phyloP scores from a whole-genome alignment of 2,329 filamentous ascomycete genomes.

The Penicillium sumatraense region DNA sequence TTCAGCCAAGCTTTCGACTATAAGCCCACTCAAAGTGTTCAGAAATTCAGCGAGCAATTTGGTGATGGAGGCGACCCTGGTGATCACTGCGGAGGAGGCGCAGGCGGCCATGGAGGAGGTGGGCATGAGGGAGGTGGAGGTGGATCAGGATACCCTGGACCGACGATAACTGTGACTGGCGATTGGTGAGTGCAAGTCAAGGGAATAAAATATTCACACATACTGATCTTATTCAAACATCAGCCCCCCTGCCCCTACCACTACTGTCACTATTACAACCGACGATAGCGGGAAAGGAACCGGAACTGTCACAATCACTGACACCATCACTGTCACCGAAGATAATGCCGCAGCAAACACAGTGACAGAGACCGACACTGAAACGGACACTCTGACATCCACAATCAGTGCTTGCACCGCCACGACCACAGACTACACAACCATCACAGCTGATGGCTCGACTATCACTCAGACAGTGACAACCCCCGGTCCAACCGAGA shows the following conservation, averaged over 20 bases:
- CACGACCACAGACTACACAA: constrained; percentile 4
- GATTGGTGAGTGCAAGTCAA: constrained; percentile 5
- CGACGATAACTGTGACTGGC: constrained; percentile 4
- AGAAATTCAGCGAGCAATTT: background rate
- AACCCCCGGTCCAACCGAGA: constrained; percentile 4
- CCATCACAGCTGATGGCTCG: constrained; percentile 1
- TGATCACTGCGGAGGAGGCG: background rate
- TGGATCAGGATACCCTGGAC: constrained; percentile 2
- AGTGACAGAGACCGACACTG: constrained; percentile 1
- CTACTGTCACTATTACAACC: constrained; percentile 12
- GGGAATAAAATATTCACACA: background rate
- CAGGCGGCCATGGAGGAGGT: background rate
- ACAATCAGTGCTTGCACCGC: constrained; percentile 6
- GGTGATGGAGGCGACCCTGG: background rate
- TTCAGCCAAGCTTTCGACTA: background rate
- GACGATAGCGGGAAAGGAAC: background rate
- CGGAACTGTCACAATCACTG: constrained; percentile 6
- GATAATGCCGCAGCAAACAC: background rate
- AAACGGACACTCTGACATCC: constrained; percentile 6
- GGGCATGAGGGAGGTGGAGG: background rate
- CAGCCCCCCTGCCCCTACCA: background rate
- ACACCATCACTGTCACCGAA: constrained; percentile 1
- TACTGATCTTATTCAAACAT: background rate
- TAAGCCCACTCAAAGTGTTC: background rate
- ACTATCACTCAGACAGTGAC: background rate